Evolutionary conservation across 306 rosid genomes (phyloP).

Genomic region (Cucumis hystrix): DNA sequence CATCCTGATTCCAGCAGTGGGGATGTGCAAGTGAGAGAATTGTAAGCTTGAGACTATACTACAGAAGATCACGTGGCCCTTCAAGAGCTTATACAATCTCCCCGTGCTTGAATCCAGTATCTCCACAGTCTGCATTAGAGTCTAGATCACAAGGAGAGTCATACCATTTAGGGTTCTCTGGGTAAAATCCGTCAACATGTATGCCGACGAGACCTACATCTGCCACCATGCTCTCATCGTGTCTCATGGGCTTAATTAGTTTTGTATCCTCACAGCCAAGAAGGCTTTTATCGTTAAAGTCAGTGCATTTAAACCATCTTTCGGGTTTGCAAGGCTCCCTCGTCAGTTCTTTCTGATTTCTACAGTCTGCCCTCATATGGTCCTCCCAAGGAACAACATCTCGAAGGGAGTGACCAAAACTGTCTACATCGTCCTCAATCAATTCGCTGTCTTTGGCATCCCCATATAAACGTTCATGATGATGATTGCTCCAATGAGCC

Average conservation of each 20-base stretch:
- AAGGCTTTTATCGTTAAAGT: conserved; percentile 76
- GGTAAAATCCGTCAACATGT: conserved; percentile 95
- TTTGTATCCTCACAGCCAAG: conserved; percentile 91
- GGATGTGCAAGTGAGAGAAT: conserved; percentile 37
- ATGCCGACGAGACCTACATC: conserved; percentile 92
- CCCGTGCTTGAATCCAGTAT: conserved; percentile 71
- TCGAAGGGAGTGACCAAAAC: conserved; percentile 73
- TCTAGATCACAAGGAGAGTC: conserved; percentile 98
- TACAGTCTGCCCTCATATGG: conserved; percentile 69
- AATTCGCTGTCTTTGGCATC: conserved; percentile 78
- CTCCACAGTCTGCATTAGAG: conserved; percentile 77
- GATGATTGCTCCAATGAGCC: conserved; percentile 88
- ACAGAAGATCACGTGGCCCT: conserved; percentile 28
- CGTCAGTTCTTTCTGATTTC: conserved; percentile 61
- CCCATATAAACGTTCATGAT: conserved; percentile 64
- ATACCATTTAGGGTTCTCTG: conserved; percentile 84
- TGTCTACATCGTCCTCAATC: conserved; percentile 90
- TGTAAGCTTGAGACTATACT: conserved; percentile 35
- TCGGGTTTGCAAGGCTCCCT: conserved; percentile 74
- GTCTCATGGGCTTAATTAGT: conserved; percentile 74
- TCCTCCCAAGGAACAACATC: conserved; percentile 98
- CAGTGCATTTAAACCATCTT: conserved; percentile 91
- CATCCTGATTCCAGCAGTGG: conserved; percentile 25
- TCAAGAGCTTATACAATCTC: conserved; percentile 66
- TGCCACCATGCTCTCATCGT: conserved; percentile 63